Conservation (phyloP, 2,329 filamentous ascomycete species). For the Ophiostoma australiae region DNA sequence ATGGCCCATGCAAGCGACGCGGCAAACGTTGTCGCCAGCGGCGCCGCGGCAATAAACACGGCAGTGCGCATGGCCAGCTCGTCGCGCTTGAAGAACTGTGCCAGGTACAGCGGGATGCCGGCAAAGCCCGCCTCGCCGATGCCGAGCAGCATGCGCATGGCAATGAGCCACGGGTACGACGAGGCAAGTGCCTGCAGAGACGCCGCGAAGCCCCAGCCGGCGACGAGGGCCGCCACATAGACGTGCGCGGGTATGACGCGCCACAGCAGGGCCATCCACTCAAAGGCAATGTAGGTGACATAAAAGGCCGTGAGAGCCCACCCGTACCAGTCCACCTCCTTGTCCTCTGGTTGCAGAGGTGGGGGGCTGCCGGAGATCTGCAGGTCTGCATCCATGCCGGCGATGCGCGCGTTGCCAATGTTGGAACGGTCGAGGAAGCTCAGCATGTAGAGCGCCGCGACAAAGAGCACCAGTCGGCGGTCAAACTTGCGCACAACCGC, state of each 20-base stretch:
- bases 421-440: constrained; percentile 82
- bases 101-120: constrained; percentile 59
- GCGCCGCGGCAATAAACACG: constrained; percentile 80
- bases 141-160: constrained; percentile 53
- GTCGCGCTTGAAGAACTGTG: constrained; percentile 58
- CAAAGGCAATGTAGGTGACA: constrained; percentile 57
- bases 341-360: constrained; percentile 33
- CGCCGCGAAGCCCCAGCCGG: constrained; percentile 74
- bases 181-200: constrained; percentile 65
- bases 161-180: constrained; percentile 57
- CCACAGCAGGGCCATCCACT: constrained; percentile 63
- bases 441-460: constrained; percentile 77
- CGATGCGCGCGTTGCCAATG: constrained; percentile 59
- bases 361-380: constrained; percentile 37
- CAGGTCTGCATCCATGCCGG: constrained; percentile 59
- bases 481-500: constrained; percentile 72
- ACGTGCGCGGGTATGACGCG: constrained; percentile 55
- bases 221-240: constrained; percentile 58
- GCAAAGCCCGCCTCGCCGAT: constrained; percentile 62
- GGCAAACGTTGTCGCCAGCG: constrained; percentile 74
- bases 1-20: constrained; percentile 76
- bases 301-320: constrained; percentile 60
- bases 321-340: constrained; percentile 42
- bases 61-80: constrained; percentile 83
- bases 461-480: constrained; percentile 68